Percentiles rank a stretch among this genome's conserved stretches.
These are phyloP conservation scores for Penicillium psychrosexuale DNA, from an alignment of 2,329 filamentous ascomycete genomes.

Conservation along the genomic window DNA sequence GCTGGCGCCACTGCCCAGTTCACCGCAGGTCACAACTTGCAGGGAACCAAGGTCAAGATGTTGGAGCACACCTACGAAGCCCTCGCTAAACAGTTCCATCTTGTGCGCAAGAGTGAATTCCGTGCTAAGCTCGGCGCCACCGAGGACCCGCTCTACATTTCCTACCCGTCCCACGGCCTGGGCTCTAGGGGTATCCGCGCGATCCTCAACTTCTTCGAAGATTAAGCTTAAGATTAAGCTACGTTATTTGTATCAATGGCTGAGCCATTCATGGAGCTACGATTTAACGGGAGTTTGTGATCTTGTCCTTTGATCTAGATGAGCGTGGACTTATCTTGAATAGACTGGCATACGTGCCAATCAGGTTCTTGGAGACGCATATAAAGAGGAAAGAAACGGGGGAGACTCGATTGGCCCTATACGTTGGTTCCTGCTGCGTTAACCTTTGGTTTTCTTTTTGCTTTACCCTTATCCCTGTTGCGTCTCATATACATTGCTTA, in stretches of 20 bases:
- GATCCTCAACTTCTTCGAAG: conserved; percentile 88
- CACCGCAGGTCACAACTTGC: conserved; percentile 75
- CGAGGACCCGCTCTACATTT: conserved; percentile 83
- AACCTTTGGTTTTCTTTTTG: neutral
- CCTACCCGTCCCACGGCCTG: conserved; percentile 81
- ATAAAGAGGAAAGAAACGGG: neutral
- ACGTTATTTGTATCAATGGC: neutral
- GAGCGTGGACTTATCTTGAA: neutral
- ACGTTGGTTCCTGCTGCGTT: neutral
- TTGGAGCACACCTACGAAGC: conserved; percentile 78
- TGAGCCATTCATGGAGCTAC: neutral
- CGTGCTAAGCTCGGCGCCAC: conserved; percentile 82
- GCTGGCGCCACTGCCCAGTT: conserved; percentile 74
- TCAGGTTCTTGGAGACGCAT: conserved; percentile 2
- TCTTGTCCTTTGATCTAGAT: neutral
- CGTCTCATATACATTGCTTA: neutral
- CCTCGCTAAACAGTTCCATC: conserved; percentile 74
- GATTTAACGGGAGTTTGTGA: conserved; percentile 10
- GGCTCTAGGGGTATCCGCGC: conserved; percentile 78
- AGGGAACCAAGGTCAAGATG: conserved; percentile 75
- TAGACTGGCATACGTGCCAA: neutral
- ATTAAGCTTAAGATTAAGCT: conserved; percentile 45
- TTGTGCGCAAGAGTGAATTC: conserved; percentile 84
- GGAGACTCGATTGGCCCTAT: neutral
- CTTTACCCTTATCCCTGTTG: neutral